These are phyloP conservation scores for Acer campestre DNA, from an alignment of 345 rosid species.

Conservation along the genomic window DNA sequence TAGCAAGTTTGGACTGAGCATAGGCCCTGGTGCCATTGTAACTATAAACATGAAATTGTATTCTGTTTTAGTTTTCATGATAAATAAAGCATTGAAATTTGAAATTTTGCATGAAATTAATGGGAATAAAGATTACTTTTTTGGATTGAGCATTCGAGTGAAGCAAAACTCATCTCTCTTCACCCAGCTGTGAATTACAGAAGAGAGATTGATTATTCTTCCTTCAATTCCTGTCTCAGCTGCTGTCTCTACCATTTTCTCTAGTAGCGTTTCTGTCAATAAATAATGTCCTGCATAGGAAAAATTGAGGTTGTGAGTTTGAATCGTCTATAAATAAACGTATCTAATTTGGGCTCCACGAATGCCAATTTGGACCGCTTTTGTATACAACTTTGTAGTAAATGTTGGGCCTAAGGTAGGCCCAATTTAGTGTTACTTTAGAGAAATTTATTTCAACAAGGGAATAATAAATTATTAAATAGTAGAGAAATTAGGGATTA, in stretches of 20 bases:
- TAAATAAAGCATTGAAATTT: background rate
- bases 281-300: constrained; percentile 73
- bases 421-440: background rate
- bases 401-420: background rate
- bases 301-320: background rate
- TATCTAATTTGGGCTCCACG: background rate
- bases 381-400: background rate
- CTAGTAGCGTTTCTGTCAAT: constrained; percentile 73
- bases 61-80: background rate
- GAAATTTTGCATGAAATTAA: too few relatives aligned
- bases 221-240: constrained; percentile 68
- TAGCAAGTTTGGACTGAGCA: constrained; percentile 86
- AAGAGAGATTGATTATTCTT: constrained; percentile 86
- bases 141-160: constrained; percentile 64
- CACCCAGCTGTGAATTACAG: constrained; percentile 90
- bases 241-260: constrained; percentile 88
- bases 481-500: constrained; percentile 23
- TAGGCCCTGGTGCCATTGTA: constrained; percentile 89
- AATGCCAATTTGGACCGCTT: background rate
- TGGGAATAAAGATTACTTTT: constrained; percentile 41
- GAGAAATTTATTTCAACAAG: background rate
- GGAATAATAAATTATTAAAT: background rate
- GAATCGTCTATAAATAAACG: background rate
- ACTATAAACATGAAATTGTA: constrained; percentile 33
- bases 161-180: constrained; percentile 67